Base-by-base conservation (phyloP, 1,284 basidiomycete genomes). In the Ceratobasidium sp. region DNA sequence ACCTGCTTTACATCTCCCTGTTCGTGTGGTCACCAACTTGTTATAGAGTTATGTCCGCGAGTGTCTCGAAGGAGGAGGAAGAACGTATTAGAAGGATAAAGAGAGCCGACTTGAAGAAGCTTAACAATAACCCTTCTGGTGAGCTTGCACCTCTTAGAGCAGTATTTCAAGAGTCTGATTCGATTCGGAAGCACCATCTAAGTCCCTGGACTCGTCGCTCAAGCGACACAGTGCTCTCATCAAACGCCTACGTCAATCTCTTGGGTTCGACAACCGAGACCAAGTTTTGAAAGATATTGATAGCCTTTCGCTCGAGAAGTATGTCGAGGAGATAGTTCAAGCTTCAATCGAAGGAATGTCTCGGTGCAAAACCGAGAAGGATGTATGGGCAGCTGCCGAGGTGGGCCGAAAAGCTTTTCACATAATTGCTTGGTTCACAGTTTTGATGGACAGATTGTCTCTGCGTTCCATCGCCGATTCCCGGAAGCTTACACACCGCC, bases 201-300 rank as follows among this genome's bases (percentile, higher is more conserved):
- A 80, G 54, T 80, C 85, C 17, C 87, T 96, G 45, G 96, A 98
- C 83, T 95, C 96, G 2, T 98, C 96, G 47, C 85, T 99, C 77
- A 98, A 96, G 85, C 91, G 94, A 28, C 96, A 99, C 83, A 98
- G 95, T 0, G 94, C 95, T 0, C 89, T 97, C 79, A 94, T 98
- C 79, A 98, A 97, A 84, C 91, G 94, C 47, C 92, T 97, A 81
- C 89, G 91, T 49, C 93, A 91, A 82, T 94, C 93, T 42, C 86
- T 96, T 81, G 91, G 92, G 65, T 82, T 87, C 37, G 94, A 95
- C 79, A 91, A 94, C 82, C 90, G 90, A 68, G 94, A 96, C 79
- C 91, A 93, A 80, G 90, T 98, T 77, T 85, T 97, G 81, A 97
- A 97, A 84, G 98, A 99, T 81, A 91, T 98, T 78, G 91, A 94